A percentile compares a stretch with the other conserved stretches of the same genome.
phyloP scores from a whole-genome alignment of 1,139 yeast genomes.

The Geotrichum siamense region DNA sequence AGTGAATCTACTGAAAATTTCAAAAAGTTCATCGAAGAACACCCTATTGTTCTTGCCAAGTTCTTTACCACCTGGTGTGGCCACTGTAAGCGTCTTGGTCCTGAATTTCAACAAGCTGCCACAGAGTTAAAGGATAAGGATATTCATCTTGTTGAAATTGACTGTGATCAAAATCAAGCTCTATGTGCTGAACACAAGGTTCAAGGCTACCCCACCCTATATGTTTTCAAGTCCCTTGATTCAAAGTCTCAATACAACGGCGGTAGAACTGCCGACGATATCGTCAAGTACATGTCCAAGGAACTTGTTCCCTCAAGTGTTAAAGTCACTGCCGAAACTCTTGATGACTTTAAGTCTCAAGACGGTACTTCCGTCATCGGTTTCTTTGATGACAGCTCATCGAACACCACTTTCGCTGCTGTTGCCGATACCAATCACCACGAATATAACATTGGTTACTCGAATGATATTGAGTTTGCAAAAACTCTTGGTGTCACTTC shows the following conservation, averaged over 20 bases:
- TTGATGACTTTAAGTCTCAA: constrained; percentile 41
- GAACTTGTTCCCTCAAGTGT: constrained; percentile 78
- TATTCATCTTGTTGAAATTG: constrained; percentile 81
- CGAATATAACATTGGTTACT: constrained; percentile 52
- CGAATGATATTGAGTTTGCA: constrained; percentile 43
- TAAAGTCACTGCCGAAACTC: constrained; percentile 42
- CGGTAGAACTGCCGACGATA: constrained; percentile 73
- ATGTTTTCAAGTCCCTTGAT: constrained; percentile 65
- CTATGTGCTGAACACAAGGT: constrained; percentile 70
- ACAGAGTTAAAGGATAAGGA: constrained; percentile 55
- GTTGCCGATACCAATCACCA: constrained; percentile 57
- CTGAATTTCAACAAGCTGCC: constrained; percentile 85
- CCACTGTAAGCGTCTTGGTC: constrained; percentile 91
- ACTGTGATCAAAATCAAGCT: constrained; percentile 81
- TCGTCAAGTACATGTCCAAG: constrained; percentile 71
- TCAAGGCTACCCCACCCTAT: constrained; percentile 88
- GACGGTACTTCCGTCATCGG: constrained; percentile 49
- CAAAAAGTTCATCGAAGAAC: constrained; percentile 55
- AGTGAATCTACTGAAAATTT: constrained; percentile 43
- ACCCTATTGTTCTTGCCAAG: constrained; percentile 84
- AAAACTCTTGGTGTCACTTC: constrained; percentile 41
- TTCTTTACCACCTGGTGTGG: constrained; percentile 99
- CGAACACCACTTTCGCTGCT: constrained; percentile 45
- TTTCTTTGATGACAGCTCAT: constrained; percentile 36
- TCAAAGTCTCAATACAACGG: constrained; percentile 56